phyloP scores from a whole-genome alignment of 2,329 filamentous ascomycete species.

The Coniochaeta sp. region DNA sequence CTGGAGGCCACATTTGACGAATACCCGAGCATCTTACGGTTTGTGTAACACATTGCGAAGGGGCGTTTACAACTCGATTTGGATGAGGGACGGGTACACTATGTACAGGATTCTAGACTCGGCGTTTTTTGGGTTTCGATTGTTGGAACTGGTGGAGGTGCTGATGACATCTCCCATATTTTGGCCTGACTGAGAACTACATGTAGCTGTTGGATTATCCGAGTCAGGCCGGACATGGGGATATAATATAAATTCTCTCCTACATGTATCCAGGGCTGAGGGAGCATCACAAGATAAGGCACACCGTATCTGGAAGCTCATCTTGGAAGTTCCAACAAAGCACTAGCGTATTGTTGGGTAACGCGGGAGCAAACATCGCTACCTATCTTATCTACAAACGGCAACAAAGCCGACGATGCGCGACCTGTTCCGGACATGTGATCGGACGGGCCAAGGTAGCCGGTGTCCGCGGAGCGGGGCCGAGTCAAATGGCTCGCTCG shows the following conservation, averaged over 20 bases:
- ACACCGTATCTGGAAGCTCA: not conserved
- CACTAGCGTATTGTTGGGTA: not conserved
- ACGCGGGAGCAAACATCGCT: not conserved
- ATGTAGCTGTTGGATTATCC: not conserved
- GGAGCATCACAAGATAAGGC: not conserved
- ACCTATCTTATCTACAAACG: not conserved
- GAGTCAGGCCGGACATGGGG: not conserved
- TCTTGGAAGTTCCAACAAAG: not conserved
- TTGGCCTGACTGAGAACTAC: not conserved
- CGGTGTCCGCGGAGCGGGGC: not conserved
- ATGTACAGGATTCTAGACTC: not conserved
- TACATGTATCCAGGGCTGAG: not conserved
- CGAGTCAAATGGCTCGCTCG: not conserved
- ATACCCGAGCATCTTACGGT: slow-evolving; percentile 1
- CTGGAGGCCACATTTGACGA: slow-evolving; percentile 1
- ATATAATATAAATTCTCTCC: not conserved
- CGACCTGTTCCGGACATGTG: not conserved
- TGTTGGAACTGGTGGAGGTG: not conserved
- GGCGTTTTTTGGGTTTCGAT: not conserved
- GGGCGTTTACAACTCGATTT: slow-evolving; percentile 1
- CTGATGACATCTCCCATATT: not conserved
- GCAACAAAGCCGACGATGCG: not conserved
- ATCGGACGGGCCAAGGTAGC: not conserved
- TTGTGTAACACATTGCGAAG: slow-evolving; percentile 1
- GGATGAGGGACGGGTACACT: not conserved